Conservation (phyloP, 768 basidiomycete genomes). For the Leccinum incarnatum region DNA sequence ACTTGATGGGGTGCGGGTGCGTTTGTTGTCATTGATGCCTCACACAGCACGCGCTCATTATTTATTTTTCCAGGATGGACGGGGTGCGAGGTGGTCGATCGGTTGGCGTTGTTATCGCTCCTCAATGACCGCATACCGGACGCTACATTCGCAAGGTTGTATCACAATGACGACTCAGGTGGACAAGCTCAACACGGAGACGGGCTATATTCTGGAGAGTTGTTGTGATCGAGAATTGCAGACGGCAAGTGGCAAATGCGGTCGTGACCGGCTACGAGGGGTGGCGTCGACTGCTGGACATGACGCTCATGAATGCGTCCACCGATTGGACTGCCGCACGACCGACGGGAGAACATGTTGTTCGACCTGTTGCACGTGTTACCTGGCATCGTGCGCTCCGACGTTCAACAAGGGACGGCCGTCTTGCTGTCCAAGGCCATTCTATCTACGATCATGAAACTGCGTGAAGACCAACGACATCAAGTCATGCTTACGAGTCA, state of each 20-base stretch:
- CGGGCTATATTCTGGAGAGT: constrained; percentile 73
- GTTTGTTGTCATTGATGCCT: too few relatives aligned
- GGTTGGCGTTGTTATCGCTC: constrained; percentile 66
- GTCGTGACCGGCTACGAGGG: constrained; percentile 70
- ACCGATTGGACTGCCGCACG: constrained; percentile 62
- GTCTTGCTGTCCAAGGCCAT: constrained; percentile 77
- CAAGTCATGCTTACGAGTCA: constrained; percentile 63
- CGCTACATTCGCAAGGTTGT: constrained; percentile 64
- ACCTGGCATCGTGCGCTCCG: constrained; percentile 65
- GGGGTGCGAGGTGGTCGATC: constrained; percentile 84
- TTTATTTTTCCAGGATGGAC: constrained; percentile 16
- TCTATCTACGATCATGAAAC: constrained; percentile 78
- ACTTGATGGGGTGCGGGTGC: too few relatives aligned
- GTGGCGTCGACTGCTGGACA: constrained; percentile 84
- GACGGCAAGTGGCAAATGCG: constrained; percentile 74
- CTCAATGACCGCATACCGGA: constrained; percentile 55
- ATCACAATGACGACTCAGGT: constrained; percentile 60
- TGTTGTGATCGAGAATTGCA: constrained; percentile 84
- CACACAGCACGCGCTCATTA: too few relatives aligned
- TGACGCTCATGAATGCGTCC: constrained; percentile 82
- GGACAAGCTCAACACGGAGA: constrained; percentile 68
- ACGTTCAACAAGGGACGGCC: constrained; percentile 67
- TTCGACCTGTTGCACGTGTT: constrained; percentile 90
- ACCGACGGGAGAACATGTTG: constrained; percentile 82
- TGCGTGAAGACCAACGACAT: constrained; percentile 79